phyloP scores from a whole-genome alignment of 2,329 filamentous ascomycete genomes.

The Simplicillium aogashimaense region DNA sequence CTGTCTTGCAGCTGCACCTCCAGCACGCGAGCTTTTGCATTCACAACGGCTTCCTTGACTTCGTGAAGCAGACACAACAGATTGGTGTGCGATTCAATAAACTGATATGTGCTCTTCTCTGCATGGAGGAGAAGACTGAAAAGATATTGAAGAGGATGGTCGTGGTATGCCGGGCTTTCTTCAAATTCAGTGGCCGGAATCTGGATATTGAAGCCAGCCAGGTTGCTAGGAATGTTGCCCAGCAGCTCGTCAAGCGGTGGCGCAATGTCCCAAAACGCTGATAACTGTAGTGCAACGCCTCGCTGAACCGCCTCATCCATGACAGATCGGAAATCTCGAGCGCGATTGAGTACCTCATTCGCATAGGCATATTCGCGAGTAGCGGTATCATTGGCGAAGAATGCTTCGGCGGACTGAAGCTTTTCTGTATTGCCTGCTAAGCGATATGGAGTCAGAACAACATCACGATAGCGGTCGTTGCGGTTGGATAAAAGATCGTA shows the following conservation, averaged over 20 bases:
- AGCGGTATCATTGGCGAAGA: conserved; percentile 71
- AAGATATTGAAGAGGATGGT: conserved; percentile 82
- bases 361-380: conserved; percentile 64
- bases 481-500: conserved; percentile 79
- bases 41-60: conserved; percentile 70
- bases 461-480: conserved; percentile 75
- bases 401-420: conserved; percentile 64
- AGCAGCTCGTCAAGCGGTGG: conserved; percentile 70
- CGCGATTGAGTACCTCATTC: conserved; percentile 60
- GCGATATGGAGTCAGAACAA: conserved; percentile 73
- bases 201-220: conserved; percentile 56
- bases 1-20: conserved; percentile 50
- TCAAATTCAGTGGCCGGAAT: conserved; percentile 72
- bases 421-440: conserved; percentile 70
- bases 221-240: conserved; percentile 61
- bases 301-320: conserved; percentile 78
- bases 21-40: conserved; percentile 55
- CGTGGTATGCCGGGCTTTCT: conserved; percentile 75
- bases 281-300: conserved; percentile 84
- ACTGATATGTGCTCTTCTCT: conserved; percentile 90
- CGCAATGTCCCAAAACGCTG: conserved; percentile 96
- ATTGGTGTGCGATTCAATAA: conserved; percentile 91
- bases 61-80: conserved; percentile 84
- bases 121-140: conserved; percentile 77
- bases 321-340: conserved; percentile 65